Evolutionary conservation across 169 alveolate species (phyloP).

Genomic region (Eimeria brunetti): DNA sequence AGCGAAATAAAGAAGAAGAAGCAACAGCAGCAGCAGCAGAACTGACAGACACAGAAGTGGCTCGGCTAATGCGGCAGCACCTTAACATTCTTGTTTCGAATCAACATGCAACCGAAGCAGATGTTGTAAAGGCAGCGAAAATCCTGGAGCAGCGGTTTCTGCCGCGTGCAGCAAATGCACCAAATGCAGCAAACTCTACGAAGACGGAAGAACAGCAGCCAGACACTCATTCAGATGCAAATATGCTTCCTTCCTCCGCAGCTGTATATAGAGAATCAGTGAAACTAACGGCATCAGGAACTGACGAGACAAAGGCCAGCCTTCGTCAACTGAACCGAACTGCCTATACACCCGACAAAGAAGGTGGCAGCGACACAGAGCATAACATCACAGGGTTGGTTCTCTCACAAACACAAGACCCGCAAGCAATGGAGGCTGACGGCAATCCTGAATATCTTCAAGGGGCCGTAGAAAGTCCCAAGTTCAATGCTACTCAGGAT

Average conservation of each 20-base stretch:
- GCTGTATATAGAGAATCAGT: not conserved
- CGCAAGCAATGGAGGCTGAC: not conserved
- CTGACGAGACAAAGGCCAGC: too few relatives aligned
- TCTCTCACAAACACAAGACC: conserved; percentile 32
- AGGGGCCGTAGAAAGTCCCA: not conserved
- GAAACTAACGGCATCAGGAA: not conserved
- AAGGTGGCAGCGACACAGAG: conserved; percentile 15
- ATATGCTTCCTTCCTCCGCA: not conserved
- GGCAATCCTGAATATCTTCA: not conserved
- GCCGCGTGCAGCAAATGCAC: not conserved
- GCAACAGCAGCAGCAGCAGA: not conserved
- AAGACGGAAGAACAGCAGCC: not conserved
- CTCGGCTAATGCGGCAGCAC: conserved; percentile 62
- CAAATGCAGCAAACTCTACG: not conserved
- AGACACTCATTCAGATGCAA: not conserved
- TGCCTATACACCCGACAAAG: not conserved
- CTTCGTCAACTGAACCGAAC: not conserved
- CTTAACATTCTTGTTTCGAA: conserved; percentile 6
- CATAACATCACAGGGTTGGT: conserved; percentile 19
- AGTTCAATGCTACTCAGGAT: not conserved
- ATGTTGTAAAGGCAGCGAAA: conserved; percentile 33
- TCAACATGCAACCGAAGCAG: conserved; percentile 14
- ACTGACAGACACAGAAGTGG: conserved; percentile 47
- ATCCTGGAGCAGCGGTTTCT: not conserved
- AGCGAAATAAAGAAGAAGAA: not conserved